A percentile compares a stretch with the other conserved stretches of the same genome.
phyloP scores from a whole-genome alignment of 495 filamentous ascomycete genomes.

The Talaromyces ruber region DNA sequence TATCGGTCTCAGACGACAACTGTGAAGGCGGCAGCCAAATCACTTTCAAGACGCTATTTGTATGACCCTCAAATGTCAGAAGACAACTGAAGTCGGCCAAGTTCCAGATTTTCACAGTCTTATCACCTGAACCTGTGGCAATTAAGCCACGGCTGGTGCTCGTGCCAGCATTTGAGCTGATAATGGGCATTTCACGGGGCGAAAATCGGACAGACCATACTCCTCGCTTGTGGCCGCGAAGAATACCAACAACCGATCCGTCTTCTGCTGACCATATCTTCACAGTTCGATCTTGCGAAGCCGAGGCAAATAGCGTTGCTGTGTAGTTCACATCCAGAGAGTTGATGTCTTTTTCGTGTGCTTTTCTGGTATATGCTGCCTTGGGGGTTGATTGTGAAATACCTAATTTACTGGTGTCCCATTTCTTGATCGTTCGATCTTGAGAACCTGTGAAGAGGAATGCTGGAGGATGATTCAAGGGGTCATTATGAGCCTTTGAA shows the following conservation, averaged over 20 bases:
- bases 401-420: conserved; percentile 55
- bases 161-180: conserved; percentile 55
- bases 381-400: conserved; percentile 35
- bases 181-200: conserved; percentile 65
- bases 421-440: conserved; percentile 88
- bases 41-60: conserved; percentile 88
- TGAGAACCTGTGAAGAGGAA: conserved; percentile 89
- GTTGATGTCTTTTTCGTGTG: conserved; percentile 99
- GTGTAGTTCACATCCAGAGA: conserved; percentile 71
- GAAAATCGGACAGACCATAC: conserved; percentile 93
- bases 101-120: conserved; percentile 93
- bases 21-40: conserved; percentile 70
- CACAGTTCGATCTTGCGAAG: conserved; percentile 90
- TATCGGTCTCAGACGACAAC: conserved; percentile 28
- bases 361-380: conserved; percentile 76
- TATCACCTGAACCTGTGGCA: conserved; percentile 86
- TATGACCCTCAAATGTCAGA: conserved; percentile 91
- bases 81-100: conserved; percentile 88
- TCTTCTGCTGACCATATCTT: conserved; percentile 91
- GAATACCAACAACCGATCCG: conserved; percentile 79
- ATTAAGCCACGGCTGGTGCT: conserved; percentile 62
- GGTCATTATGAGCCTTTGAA: conserved; percentile 55
- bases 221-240: conserved; percentile 85
- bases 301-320: conserved; percentile 75
- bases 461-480: conserved; percentile 68